Evolutionary conservation across 83 land plant species (phyloP), one percentile per base, ranked within the genome.

Genomic region (Larix sibirica): DNA sequence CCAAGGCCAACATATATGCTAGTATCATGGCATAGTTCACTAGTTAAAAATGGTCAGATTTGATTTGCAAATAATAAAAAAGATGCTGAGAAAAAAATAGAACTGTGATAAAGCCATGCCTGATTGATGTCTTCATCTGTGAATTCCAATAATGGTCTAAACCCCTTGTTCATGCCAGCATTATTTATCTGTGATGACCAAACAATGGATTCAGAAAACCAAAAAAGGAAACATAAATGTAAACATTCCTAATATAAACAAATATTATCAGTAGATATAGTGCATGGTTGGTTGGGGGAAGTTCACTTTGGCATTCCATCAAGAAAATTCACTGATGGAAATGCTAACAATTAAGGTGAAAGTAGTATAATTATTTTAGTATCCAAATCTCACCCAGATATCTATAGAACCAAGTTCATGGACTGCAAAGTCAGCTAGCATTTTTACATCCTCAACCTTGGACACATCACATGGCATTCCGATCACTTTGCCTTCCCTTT

Each of bases 141-240:
- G 73, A 97, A 96, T 77, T 96, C 90, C 78, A 93, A 74, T 73
- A 97, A 84, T 58, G 99, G 99, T 84, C 94, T 90, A 82, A 97
- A 97, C 40, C 99, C 99, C 86, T 97, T 97, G 79, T 96, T 97
- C 24, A 87, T 85, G 60, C 99, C 99, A 60, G 99, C 99, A 88
- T 97, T 97, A 58, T 97, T 97, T 62, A 97, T 95, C 99, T 97
- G 91, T 80, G 3, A 56, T 44, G 50, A 73, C 10, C 42, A 73
- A 23, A 79, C 2, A 44, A n/a, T 73, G 8, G 54, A 42, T 50
- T 2, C 24, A 20, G 56, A 50, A 36, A 73, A 44, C 47, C 54
- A 40, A 21, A 73, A 73, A 40, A 44, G 21, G 42, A 73, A 3
- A 18, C 42, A 44, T 7, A 38, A 44, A 9, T 18, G 9, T 38